Evolutionary conservation across 2,329 filamentous ascomycete species (phyloP).

Genomic region (Beauveria asiatica): DNA sequence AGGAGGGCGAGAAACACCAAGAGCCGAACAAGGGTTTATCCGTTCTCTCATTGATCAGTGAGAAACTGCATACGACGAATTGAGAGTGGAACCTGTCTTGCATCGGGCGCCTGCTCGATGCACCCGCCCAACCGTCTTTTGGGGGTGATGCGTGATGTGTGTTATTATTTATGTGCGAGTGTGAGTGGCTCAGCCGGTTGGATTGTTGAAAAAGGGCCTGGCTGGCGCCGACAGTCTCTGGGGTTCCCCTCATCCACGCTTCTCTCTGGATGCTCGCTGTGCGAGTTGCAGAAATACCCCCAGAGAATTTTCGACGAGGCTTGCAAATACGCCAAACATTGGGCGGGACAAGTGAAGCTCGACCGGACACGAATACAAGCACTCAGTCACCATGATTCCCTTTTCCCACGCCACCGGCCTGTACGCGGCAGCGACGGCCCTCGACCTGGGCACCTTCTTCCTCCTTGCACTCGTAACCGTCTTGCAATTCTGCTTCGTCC

Average conservation of each 20-base stretch:
- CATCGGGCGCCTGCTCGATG: not conserved
- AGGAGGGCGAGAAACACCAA: not conserved
- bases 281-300: not conserved
- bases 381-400: not conserved
- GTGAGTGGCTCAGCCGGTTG: too few relatives aligned
- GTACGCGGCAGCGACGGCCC: not conserved
- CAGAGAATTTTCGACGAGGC: not conserved
- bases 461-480: not conserved
- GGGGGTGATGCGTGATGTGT: too few relatives aligned
- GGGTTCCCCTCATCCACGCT: not conserved
- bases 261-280: not conserved
- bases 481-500: constrained; percentile 8
- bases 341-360: too few relatives aligned
- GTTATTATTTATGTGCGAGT: too few relatives aligned
- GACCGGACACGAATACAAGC: not conserved
- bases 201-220: not conserved
- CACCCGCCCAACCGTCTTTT: too few relatives aligned
- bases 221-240: not conserved
- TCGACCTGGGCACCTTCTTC: not conserved
- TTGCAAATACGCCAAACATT: too few relatives aligned
- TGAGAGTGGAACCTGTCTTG: not conserved
- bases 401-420: not conserved
- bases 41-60: not conserved
- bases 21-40: not conserved
- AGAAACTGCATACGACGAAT: not conserved